Base-by-base conservation (phyloP, 805 yeast genomes). In the Suhomyces sp. region DNA sequence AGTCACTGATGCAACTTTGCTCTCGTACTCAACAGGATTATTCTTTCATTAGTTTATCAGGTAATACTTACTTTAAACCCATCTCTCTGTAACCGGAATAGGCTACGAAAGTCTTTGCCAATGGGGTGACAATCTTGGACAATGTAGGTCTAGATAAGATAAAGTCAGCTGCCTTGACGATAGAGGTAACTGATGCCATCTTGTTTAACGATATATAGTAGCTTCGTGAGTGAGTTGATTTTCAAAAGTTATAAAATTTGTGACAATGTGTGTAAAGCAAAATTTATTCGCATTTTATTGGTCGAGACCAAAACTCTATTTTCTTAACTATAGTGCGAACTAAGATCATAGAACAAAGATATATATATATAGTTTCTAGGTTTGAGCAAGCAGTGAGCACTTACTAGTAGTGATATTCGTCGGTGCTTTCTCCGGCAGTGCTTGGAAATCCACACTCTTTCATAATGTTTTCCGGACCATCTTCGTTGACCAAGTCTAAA, bases 61-160 rank as follows among this genome's bases (percentile, higher is more conserved):
- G 17, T 33, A 17, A 38, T 58, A 68, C 71, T 46, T 64, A 73
- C 79, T 77, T 90, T 65, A 94, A 82, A 51, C 99, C 99, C 78
- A 94, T 74, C 73, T 91, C 84, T 81, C 98, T 88, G 88, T 94
- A 94, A 55, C 98, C 98, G 53, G 96, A 80, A 60, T 81, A 80
- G 60, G 85, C 77, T 61, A 82, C 77, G 75, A 87, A 92, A 62
- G 83, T 77, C 67, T 85, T 82, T 46, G 97, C 88, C 40, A 86
- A 80, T 59, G 99, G 98, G 31, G 86, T 81, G 59, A 88, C 78
- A 60, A 92, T 71, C 69, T 86, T 84, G 60, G 88, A 82, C 67
- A 94, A 82, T 48, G 83, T 68, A 51, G 98, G 96, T 60, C 90
- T 82, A 62, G 85, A 86, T 69, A 88, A 81, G 66, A 93, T 86